These are phyloP conservation scores for Suhomyces vadensis DNA, from an alignment of 805 yeast species.

Conservation along the genomic window DNA sequence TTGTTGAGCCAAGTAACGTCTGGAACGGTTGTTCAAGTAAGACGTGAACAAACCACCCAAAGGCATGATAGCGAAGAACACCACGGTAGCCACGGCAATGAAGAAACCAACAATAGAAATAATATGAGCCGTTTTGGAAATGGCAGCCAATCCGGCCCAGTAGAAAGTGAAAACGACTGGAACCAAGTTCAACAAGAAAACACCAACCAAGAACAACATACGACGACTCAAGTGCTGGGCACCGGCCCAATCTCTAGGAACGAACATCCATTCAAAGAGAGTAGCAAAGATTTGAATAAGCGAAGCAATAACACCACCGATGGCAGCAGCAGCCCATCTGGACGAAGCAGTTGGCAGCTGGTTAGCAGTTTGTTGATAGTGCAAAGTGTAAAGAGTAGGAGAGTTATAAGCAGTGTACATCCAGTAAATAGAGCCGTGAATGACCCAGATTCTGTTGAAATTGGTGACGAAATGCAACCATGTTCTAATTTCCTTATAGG, in stretches of 20 bases:
- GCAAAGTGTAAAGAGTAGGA: conserved; percentile 84
- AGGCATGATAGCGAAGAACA: conserved; percentile 93
- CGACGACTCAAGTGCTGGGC: conserved; percentile 95
- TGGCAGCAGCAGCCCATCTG: conserved; percentile 88
- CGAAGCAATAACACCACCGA: conserved; percentile 89
- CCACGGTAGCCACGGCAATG: conserved; percentile 77
- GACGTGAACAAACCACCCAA: conserved; percentile 94
- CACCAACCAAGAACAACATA: conserved; percentile 66
- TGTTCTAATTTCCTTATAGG: conserved; percentile 92
- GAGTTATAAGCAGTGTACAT: conserved; percentile 92
- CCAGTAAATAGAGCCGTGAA: conserved; percentile 90
- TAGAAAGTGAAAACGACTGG: conserved; percentile 86
- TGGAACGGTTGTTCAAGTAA: conserved; percentile 80
- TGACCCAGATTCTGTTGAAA: conserved; percentile 97
- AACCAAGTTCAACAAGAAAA: conserved; percentile 73
- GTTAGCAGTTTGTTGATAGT: conserved; percentile 79
- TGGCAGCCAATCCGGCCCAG: conserved; percentile 66
- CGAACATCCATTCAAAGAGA: conserved; percentile 89
- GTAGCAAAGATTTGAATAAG: conserved; percentile 85
- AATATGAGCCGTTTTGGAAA: conserved; percentile 71
- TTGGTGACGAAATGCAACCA: conserved; percentile 96
- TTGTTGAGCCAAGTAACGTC: conserved; percentile 90
- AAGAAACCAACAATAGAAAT: conserved; percentile 88
- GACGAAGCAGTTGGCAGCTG: conserved; percentile 89
- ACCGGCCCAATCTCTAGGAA: conserved; percentile 98